phyloP scores from a whole-genome alignment of 257 asterid genomes.

The Plectranthus barbatus region DNA sequence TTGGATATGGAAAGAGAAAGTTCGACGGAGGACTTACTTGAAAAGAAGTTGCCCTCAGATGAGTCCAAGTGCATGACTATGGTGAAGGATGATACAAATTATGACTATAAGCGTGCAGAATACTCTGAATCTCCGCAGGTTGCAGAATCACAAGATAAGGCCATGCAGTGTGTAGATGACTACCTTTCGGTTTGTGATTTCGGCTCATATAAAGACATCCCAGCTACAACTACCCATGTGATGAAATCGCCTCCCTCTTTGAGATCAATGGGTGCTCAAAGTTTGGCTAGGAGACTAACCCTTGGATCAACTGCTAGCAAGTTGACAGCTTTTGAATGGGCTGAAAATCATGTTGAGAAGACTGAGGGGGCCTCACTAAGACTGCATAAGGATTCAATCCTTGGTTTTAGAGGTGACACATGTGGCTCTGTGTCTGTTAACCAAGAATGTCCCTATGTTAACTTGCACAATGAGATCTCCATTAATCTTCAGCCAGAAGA shows the following conservation, averaged over 20 bases:
- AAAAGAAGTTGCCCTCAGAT: constrained; percentile 14
- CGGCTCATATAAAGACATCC: constrained; percentile 19
- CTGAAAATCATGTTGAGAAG: constrained; percentile 25
- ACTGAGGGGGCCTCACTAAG: constrained; percentile 16
- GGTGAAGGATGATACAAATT: constrained; percentile 24
- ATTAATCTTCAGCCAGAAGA: constrained; percentile 19
- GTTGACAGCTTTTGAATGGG: constrained; percentile 54
- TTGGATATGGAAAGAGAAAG: constrained; percentile 15
- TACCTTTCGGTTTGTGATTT: constrained; percentile 44
- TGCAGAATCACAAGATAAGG: constrained; percentile 37
- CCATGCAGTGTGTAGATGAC: constrained; percentile 56
- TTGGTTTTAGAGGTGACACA: constrained; percentile 15
- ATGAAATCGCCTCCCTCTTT: constrained; percentile 40
- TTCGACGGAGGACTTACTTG: constrained; percentile 6
- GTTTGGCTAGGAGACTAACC: constrained; percentile 45
- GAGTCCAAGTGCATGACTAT: constrained; percentile 13
- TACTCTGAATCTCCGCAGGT: constrained; percentile 36
- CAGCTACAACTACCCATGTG: constrained; percentile 12
- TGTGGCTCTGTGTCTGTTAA: constrained; percentile 9
- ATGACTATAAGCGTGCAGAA: constrained; percentile 10
- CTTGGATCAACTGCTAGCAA: constrained; percentile 22
- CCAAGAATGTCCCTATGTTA: constrained; percentile 17
- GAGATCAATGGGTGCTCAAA: constrained; percentile 44
- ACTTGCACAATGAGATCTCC: constrained; percentile 19
- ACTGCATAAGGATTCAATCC: constrained; percentile 14